These are phyloP conservation scores for Pseudocohnilembus persalinus DNA, from an alignment of 169 alveolate genomes.

Conservation along the genomic window DNA sequence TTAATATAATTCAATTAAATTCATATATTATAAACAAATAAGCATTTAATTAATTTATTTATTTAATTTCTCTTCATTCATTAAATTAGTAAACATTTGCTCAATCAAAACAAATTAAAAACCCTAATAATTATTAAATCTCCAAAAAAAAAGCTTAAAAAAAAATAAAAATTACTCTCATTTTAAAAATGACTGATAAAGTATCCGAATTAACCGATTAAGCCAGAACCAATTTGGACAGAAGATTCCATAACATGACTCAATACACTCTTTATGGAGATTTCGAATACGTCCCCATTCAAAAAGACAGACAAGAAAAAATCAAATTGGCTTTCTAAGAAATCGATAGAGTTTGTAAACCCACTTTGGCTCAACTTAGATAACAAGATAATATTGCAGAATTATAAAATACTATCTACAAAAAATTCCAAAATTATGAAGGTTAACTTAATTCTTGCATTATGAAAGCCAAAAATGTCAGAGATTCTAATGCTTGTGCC, in stretches of 20 bases:
- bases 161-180: too few relatives aligned
- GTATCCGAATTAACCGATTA: neutral
- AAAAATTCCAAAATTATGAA: constrained; percentile 20
- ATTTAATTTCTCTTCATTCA: too few relatives aligned
- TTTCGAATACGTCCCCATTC: constrained; percentile 18
- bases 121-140: too few relatives aligned
- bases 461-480: constrained; percentile 19
- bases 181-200: neutral
- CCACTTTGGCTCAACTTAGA: constrained; percentile 20
- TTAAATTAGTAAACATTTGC: neutral
- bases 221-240: neutral
- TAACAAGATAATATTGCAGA: constrained; percentile 16
- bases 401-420: constrained; percentile 16
- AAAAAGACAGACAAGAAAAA: constrained; percentile 23
- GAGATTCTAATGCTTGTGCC: constrained; percentile 16
- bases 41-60: too few relatives aligned
- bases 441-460: constrained; percentile 26
- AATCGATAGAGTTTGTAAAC: constrained; percentile 2
- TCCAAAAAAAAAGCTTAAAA: too few relatives aligned
- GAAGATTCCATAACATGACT: neutral
- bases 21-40: too few relatives aligned
- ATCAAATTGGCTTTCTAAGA: constrained; percentile 17
- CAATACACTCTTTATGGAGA: constrained; percentile 20
- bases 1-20: too few relatives aligned
- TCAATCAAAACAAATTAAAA: neutral